A percentile compares a stretch with the other conserved stretches of the same genome.
Conservation (phyloP, 768 basidiomycete genomes). For the Tylopilus rubrobrunneus region DNA sequence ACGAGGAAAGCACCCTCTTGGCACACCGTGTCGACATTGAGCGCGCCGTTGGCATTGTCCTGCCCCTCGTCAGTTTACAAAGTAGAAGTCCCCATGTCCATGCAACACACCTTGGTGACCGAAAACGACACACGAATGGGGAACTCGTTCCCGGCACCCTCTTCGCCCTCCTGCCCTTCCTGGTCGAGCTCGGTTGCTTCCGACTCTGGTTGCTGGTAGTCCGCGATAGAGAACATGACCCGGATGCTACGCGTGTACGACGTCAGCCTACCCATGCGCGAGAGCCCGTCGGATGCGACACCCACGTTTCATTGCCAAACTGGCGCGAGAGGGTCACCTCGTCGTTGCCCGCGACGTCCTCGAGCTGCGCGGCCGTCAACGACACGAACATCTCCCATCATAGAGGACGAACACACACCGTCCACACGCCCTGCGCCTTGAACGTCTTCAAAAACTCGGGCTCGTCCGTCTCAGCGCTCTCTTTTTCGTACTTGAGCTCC, state of each 20-base stretch:
- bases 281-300: constrained; percentile 6
- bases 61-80: constrained; percentile 22
- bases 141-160: constrained; percentile 41
- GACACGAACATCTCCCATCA: neutral
- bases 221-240: constrained; percentile 89
- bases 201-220: constrained; percentile 61
- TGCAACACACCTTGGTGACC: constrained; percentile 68
- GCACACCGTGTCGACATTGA: constrained; percentile 74
- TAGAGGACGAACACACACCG: constrained; percentile 36
- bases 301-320: constrained; percentile 88
- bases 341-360: constrained; percentile 68
- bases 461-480: constrained; percentile 40
- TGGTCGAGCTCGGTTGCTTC: constrained; percentile 37
- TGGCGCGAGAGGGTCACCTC: constrained; percentile 79
- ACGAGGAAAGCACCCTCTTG: constrained; percentile 81
- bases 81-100: neutral
- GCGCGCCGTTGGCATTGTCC: constrained; percentile 54
- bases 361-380: constrained; percentile 45
- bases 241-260: constrained; percentile 45
- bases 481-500: constrained; percentile 85
- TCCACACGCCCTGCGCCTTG: constrained; percentile 72
- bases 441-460: constrained; percentile 82
- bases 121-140: constrained; percentile 78
- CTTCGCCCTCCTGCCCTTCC: constrained; percentile 35
- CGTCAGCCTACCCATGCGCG: neutral